phyloP scores from a whole-genome alignment of 2,329 filamentous ascomycete genomes.

The Didymella keratinophila region DNA sequence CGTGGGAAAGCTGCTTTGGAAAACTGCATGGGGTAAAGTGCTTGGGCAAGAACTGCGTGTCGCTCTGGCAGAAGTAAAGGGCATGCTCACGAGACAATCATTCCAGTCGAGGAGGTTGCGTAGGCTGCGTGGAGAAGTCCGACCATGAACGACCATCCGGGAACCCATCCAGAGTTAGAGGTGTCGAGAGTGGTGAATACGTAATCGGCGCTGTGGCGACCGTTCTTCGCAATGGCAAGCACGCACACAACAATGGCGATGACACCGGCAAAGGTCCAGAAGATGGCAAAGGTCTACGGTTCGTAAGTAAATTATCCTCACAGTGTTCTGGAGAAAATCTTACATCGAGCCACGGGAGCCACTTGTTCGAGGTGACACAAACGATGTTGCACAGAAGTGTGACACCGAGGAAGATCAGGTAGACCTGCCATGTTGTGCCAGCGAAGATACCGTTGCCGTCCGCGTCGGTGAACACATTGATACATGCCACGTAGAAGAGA shows the following conservation, averaged over 20 bases:
- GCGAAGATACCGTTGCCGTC: conserved; percentile 57
- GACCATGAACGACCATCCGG: conserved; percentile 77
- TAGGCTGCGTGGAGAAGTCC: conserved; percentile 77
- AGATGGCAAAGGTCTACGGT: conserved; percentile 71
- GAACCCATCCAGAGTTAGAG: conserved; percentile 70
- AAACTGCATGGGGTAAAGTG: conserved; percentile 30
- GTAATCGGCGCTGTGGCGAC: conserved; percentile 67
- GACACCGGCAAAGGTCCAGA: conserved; percentile 76
- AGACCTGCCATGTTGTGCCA: conserved; percentile 56
- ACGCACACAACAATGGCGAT: conserved; percentile 69
- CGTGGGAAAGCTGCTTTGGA: conserved; percentile 31
- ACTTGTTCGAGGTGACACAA: conserved; percentile 61
- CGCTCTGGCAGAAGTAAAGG: conserved; percentile 44
- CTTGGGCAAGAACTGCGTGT: conserved; percentile 26
- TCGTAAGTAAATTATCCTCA: conserved; percentile 31
- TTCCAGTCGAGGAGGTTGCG: conserved; percentile 77
- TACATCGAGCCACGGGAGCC: conserved; percentile 70
- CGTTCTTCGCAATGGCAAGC: conserved; percentile 72
- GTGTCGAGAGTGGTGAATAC: conserved; percentile 75
- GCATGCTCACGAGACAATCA: conserved; percentile 74
- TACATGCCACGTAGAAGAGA: conserved; percentile 62
- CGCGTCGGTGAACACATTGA: conserved; percentile 62
- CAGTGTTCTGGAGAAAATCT: conserved; percentile 49
- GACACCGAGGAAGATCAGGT: conserved; percentile 59
- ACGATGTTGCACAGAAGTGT: conserved; percentile 61